These are phyloP conservation scores for Tolypocladium ovalisporum DNA, from an alignment of 2,329 filamentous ascomycete genomes.

Conservation along the genomic window DNA sequence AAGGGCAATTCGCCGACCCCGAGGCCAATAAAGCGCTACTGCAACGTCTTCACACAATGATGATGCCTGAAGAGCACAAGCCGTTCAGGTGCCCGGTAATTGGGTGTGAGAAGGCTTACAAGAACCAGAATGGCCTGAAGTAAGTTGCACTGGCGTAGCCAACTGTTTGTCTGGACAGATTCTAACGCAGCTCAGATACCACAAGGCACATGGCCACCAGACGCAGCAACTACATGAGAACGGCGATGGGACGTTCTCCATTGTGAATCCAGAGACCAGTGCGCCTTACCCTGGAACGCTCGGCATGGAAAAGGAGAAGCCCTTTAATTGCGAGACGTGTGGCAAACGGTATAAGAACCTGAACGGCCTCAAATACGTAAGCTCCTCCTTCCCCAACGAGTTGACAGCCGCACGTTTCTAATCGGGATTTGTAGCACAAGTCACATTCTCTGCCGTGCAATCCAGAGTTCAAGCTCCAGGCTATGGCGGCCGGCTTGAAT, in stretches of 20 bases:
- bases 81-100: constrained; percentile 97
- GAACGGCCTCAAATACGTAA: constrained; percentile 91
- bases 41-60: constrained; percentile 47
- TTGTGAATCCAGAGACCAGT: constrained; percentile 92
- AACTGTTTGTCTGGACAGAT: neutral
- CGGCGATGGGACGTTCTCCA: constrained; percentile 92
- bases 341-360: constrained; percentile 99
- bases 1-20: constrained; percentile 67
- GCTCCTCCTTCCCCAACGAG: constrained; percentile 14
- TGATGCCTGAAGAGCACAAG: constrained; percentile 83
- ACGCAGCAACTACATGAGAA: constrained; percentile 97
- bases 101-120: constrained; percentile 98
- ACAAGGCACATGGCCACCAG: constrained; percentile 81
- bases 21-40: constrained; percentile 54
- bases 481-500: constrained; percentile 32
- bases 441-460: constrained; percentile 83
- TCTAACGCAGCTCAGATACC: constrained; percentile 36
- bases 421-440: constrained; percentile 44
- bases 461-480: constrained; percentile 54
- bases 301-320: constrained; percentile 99
- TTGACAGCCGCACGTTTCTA: neutral
- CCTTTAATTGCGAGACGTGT: constrained; percentile 92
- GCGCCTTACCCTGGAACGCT: constrained; percentile 89
- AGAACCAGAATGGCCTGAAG: constrained; percentile 98
- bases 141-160: constrained; percentile 34